Evolutionary conservation across 331 rosid species (phyloP).

Genomic region (Dryas integrifolia): DNA sequence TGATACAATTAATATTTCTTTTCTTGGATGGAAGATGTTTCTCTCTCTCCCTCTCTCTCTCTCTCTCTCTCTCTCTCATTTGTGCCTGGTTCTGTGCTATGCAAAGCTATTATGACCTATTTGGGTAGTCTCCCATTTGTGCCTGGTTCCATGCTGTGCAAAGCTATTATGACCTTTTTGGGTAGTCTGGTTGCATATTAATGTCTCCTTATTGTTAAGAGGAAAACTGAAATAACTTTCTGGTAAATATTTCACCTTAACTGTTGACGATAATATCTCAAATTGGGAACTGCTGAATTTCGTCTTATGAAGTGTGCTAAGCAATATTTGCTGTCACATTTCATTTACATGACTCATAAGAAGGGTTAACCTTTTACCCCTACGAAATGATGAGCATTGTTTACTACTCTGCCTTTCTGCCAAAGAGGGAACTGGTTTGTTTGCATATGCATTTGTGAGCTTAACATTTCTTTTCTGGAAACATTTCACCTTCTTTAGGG

Average conservation of each 20-base stretch:
- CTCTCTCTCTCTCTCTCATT: too few species aligned
- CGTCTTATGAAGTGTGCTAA: not conserved
- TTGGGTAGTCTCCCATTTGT: not conserved
- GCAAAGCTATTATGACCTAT: not conserved
- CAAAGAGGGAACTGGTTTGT: slow-evolving; percentile 6
- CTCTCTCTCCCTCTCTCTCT: too few species aligned
- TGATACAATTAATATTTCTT: not conserved
- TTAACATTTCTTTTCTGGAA: slow-evolving; percentile 16
- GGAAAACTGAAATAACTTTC: too few species aligned
- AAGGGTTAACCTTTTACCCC: not conserved
- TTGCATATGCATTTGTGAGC: not conserved
- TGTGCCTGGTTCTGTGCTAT: too few species aligned
- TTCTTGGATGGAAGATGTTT: not conserved
- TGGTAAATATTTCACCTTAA: not conserved
- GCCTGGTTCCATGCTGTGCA: not conserved
- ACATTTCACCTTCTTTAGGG: slow-evolving; percentile 44
- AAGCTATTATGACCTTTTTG: not conserved
- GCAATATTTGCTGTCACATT: not conserved
- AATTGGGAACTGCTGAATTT: not conserved
- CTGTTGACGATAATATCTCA: not conserved
- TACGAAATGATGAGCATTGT: not conserved
- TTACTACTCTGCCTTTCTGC: not conserved
- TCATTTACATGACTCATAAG: not conserved
- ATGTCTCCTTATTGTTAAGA: not conserved
- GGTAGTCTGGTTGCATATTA: not conserved